Conservation (phyloP, 768 basidiomycete species). For the Pleurotus eryngii region DNA sequence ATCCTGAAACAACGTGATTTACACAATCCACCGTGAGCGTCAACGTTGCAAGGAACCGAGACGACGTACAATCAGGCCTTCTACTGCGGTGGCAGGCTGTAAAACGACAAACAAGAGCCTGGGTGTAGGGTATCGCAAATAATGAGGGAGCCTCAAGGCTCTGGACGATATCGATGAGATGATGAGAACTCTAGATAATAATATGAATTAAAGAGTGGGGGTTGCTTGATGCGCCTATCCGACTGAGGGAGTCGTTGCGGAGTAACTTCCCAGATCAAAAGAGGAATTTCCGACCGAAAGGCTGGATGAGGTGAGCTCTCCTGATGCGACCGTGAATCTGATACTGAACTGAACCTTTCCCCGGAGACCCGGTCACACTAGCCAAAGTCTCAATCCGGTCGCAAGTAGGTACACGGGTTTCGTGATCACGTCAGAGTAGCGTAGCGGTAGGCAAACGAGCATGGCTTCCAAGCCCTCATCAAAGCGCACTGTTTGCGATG, state of each 20-base stretch:
- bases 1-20: conserved; percentile 3
- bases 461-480: no score
- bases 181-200: neutral
- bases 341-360: no score
- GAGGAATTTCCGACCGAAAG: neutral
- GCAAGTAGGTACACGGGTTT: no score
- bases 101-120: neutral
- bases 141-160: neutral
- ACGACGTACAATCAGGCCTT: neutral
- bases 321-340: neutral
- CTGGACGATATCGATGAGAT: conserved; percentile 6
- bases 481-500: no score
- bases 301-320: neutral
- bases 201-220: neutral
- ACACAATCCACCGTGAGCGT: neutral
- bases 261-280: neutral
- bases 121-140: conserved; percentile 3
- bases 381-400: no score
- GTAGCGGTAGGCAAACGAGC: no score
- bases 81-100: no score
- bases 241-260: neutral
- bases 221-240: neutral
- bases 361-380: no score
- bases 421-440: no score
- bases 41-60: neutral